These are phyloP conservation scores for Colletotrichum noveboracense DNA, from an alignment of 2,329 filamentous ascomycete species.

Conservation along the genomic window DNA sequence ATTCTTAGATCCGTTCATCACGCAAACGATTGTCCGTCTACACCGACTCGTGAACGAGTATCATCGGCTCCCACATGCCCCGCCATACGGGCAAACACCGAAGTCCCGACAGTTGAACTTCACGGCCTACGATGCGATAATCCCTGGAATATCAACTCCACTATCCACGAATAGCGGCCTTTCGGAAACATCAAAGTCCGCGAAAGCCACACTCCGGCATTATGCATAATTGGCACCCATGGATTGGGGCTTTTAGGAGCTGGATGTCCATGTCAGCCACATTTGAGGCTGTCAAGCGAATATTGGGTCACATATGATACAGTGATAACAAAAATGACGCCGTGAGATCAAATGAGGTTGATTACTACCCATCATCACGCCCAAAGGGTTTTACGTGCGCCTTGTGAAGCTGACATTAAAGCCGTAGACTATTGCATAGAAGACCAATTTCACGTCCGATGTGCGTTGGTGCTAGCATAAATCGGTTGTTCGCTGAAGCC, in stretches of 20 bases:
- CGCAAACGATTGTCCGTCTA: neutral
- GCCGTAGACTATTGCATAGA: neutral
- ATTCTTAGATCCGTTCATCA: neutral
- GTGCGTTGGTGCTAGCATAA: neutral
- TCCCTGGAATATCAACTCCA: neutral
- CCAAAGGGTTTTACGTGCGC: accelerated
- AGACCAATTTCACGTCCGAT: neutral
- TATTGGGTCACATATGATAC: neutral
- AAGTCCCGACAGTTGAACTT: neutral
- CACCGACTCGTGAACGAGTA: neutral
- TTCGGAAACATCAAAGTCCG: neutral
- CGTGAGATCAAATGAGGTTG: neutral
- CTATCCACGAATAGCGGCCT: neutral
- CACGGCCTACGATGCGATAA: neutral
- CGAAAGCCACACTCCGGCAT: neutral
- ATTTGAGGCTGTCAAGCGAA: neutral
- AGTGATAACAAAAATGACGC: neutral
- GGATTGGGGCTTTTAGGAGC: neutral
- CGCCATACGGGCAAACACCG: neutral
- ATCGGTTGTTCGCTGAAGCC: neutral
- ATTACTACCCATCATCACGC: neutral
- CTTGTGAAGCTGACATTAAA: neutral
- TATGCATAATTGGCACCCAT: neutral
- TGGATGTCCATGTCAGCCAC: neutral
- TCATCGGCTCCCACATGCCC: neutral